Evolutionary conservation across 352 stramenopile genomes (phyloP).

Genomic region (Elongisporangium senticosum): DNA sequence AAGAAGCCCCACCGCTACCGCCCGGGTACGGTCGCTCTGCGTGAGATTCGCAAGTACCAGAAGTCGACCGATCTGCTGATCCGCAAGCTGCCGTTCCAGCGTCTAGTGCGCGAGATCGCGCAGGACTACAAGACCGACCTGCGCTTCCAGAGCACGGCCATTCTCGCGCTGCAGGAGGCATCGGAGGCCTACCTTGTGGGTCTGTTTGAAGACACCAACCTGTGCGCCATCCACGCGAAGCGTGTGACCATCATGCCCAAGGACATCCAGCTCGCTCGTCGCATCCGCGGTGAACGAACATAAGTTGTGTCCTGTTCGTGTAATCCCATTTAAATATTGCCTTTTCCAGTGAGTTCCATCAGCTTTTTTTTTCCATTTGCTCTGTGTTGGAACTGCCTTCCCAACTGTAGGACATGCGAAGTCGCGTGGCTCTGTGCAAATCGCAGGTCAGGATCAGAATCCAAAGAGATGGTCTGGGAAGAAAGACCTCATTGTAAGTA

Average conservation of each 20-base stretch:
- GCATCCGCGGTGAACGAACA: constrained; percentile 87
- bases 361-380: too few species aligned
- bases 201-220: constrained; percentile 90
- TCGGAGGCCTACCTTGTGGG: constrained; percentile 79
- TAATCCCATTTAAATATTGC: too few species aligned
- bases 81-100: constrained; percentile 95
- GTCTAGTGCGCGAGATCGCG: constrained; percentile 90
- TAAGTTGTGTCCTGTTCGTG: constrained; percentile 54
- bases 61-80: constrained; percentile 95
- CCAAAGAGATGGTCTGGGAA: too few species aligned
- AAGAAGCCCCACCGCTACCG: constrained; percentile 91
- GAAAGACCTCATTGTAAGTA: not conserved
- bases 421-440: too few species aligned
- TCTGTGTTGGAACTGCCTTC: too few species aligned
- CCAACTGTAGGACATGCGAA: too few species aligned
- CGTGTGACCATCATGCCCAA: constrained; percentile 94
- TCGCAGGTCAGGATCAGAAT: too few species aligned
- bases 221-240: constrained; percentile 93
- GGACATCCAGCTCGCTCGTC: constrained; percentile 92
- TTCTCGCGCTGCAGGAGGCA: constrained; percentile 85
- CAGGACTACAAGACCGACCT: constrained; percentile 87
- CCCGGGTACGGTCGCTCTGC: constrained; percentile 87
- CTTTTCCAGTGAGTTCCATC: too few species aligned
- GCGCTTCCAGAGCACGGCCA: constrained; percentile 81
- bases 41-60: constrained; percentile 97